These are phyloP conservation scores for Aspergillus aculeatinus DNA, from an alignment of 2,329 filamentous ascomycete species.

Conservation along the genomic window DNA sequence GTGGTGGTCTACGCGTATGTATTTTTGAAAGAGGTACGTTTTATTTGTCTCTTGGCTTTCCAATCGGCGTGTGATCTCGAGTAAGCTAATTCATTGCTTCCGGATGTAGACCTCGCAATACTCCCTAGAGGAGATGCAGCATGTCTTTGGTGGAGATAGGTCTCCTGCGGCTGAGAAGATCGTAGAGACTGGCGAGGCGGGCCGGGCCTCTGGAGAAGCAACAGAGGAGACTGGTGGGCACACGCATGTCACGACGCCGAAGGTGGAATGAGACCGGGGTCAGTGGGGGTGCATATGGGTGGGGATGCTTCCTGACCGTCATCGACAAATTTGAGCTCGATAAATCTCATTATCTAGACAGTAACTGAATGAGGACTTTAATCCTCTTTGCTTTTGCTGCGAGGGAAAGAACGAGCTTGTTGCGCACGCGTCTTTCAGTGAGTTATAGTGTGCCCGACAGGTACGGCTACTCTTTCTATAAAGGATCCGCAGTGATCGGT, in stretches of 20 bases:
- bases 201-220: background rate
- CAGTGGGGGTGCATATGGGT: background rate
- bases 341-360: too few relatives aligned
- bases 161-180: background rate
- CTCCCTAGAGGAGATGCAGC: constrained; percentile 48
- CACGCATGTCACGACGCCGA: background rate
- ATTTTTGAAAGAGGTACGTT: constrained; percentile 41
- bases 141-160: constrained; percentile 31
- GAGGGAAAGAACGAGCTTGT: too few relatives aligned
- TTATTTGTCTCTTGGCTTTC: background rate
- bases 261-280: background rate
- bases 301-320: background rate
- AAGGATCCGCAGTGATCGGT: too few relatives aligned
- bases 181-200: background rate
- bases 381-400: too few relatives aligned
- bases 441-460: too few relatives aligned
- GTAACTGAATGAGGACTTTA: too few relatives aligned
- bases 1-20: constrained; percentile 47
- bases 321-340: too few relatives aligned
- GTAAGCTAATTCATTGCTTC: constrained; percentile 1
- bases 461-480: too few relatives aligned
- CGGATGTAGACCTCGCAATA: constrained; percentile 42
- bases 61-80: background rate
- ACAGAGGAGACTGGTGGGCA: background rate
- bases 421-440: too few relatives aligned